Base-by-base conservation (phyloP, 2,329 filamentous ascomycete species). In the Arthrocladium fulminans region DNA sequence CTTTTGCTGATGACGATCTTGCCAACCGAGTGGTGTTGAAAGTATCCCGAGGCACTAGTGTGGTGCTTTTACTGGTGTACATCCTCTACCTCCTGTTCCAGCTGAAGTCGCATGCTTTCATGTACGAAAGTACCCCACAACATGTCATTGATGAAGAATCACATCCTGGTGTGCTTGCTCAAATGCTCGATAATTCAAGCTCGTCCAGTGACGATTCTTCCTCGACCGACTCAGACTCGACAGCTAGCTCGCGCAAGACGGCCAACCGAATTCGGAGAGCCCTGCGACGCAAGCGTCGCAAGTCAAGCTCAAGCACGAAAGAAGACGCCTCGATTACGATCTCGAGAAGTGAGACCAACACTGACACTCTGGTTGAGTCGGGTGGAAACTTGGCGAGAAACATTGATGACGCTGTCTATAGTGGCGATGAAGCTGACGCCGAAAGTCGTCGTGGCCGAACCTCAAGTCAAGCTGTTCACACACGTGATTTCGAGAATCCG, bases 91-190 rank as follows among this genome's bases (percentile, higher is more conserved):
- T 95, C 27, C 62, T 94, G 17, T 95, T 95, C 67, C 88, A 94
- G 69, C 78, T 95, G 52, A 94, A 94, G 67, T 92, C 88, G 1
- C 88, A 95, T 63, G 78, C 86, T 7, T 94, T 94, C 68, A 81
- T 95, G 72, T 94, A 95, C 59, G 85, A 88, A 65, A 92, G 88
- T 56, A 95, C 86, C 3, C 89, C 89, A 8, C 88, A 95, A 67
- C 83, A 89, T 58, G 84, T 94, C 51, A 92, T 96, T 54, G 89
- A 96, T 57, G 88, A 92, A 59, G 89, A 95, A 63, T 83, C 87
- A 0, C 84, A 87, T 39, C 89, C 89, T 19, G 89, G 89, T 54
- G 83, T 92, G 1, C 76, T 89, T 10, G 84, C 85, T 15, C 84
- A 85, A 25, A 86, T 90, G 67, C 76, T 95, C 60, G 85, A 92